phyloP scores from a whole-genome alignment of 768 basidiomycete species.

The Rhizopogon rudus region DNA sequence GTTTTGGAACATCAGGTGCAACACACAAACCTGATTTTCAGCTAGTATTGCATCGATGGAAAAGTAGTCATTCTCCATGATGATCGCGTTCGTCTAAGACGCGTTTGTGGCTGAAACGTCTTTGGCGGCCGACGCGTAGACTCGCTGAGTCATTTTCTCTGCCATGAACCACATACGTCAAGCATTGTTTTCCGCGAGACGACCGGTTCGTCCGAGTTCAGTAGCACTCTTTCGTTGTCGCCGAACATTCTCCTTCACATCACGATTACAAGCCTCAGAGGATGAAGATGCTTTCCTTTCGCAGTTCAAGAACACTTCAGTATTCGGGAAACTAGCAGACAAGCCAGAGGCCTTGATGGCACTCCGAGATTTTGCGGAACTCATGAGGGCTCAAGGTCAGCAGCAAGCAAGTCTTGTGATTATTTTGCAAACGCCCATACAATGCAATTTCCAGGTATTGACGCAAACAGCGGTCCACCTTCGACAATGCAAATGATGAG shows the following conservation, averaged over 20 bases:
- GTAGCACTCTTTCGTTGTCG: constrained; percentile 8
- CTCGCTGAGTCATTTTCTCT: neutral
- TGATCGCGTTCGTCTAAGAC: constrained; percentile 3
- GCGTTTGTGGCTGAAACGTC: constrained; percentile 16
- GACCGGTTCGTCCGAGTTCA: constrained; percentile 10
- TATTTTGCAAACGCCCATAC: neutral
- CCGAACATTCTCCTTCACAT: constrained; percentile 27
- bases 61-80: constrained; percentile 91
- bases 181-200: constrained; percentile 10
- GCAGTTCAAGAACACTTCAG: constrained; percentile 39
- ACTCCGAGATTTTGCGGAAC: constrained; percentile 36
- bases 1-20: neutral
- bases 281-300: constrained; percentile 29
- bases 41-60: constrained; percentile 88
- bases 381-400: constrained; percentile 46
- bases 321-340: constrained; percentile 43
- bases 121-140: neutral
- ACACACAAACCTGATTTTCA: constrained; percentile 69
- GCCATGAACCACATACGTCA: constrained; percentile 20
- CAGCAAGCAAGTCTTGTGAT: constrained; percentile 17
- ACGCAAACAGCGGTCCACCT: constrained; percentile 39
- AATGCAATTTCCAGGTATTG: constrained; percentile 36
- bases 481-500: constrained; percentile 51
- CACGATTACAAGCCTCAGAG: constrained; percentile 27
- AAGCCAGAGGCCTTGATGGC: constrained; percentile 48